A percentile compares a stretch with the other conserved stretches of the same genome.
phyloP scores from a whole-genome alignment of 2,329 filamentous ascomycete species.

The Alternaria viburni region DNA sequence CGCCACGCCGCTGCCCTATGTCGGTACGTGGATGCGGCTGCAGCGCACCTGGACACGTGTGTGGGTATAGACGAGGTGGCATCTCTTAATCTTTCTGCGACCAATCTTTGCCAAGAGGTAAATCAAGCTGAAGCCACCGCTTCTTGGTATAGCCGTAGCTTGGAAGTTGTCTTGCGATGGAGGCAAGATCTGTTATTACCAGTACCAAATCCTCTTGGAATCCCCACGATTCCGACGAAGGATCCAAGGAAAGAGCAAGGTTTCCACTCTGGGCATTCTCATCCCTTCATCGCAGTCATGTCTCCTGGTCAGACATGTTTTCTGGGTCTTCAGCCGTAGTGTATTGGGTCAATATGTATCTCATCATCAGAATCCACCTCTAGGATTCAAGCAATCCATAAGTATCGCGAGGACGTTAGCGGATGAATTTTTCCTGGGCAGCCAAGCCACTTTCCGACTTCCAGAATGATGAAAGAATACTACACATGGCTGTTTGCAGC shows the following conservation, averaged over 20 bases:
- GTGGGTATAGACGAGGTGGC: not conserved
- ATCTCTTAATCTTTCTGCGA: conserved; percentile 1
- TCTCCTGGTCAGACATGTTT: not conserved
- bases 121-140: not conserved
- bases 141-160: not conserved
- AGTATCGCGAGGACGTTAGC: not conserved
- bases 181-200: not conserved
- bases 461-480: conserved; percentile 5
- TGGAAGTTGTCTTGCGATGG: not conserved
- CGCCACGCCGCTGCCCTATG: conserved; percentile 5
- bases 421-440: not conserved
- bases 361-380: not conserved
- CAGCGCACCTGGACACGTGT: not conserved
- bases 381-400: not conserved
- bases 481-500: conserved; percentile 7
- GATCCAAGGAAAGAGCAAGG: not conserved
- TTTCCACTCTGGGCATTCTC: not conserved
- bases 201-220: not conserved
- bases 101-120: not conserved
- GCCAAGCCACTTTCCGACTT: not conserved
- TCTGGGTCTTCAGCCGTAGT: not conserved
- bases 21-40: conserved; percentile 1
- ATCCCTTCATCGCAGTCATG: not conserved
- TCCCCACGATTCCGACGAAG: not conserved
- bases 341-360: not conserved